Evolutionary conservation across 163 green algal genomes (phyloP).

Genomic region (Chlorella variabilis): DNA sequence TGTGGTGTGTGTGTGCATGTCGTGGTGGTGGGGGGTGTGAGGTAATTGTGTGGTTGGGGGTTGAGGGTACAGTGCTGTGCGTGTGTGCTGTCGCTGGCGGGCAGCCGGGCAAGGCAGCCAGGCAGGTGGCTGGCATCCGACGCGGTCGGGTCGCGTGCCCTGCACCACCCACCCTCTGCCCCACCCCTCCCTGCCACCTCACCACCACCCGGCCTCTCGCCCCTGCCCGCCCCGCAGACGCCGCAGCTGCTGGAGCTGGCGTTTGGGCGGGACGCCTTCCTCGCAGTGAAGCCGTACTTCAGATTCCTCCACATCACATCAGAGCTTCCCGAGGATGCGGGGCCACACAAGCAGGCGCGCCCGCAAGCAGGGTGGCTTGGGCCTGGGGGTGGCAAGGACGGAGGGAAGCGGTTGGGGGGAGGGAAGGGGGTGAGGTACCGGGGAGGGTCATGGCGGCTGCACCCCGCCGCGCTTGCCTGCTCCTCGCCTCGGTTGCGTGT

Average conservation of each 20-base stretch:
- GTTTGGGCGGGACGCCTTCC: slow-evolving; percentile 25
- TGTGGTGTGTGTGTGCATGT: not conserved
- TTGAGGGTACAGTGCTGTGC: slow-evolving; percentile 58
- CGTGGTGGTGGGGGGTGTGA: too few species aligned
- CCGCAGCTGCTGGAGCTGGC: slow-evolving; percentile 22
- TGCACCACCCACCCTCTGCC: not conserved
- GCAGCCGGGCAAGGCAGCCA: too few species aligned
- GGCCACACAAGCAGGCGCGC: slow-evolving; percentile 4
- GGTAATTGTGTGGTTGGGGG: not conserved
- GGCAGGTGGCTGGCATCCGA: too few species aligned
- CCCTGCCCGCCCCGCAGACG: slow-evolving; percentile 29
- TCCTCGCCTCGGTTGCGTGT: too few species aligned
- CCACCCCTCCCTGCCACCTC: too few species aligned
- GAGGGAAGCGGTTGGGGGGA: not conserved
- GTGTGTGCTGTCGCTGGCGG: too few species aligned
- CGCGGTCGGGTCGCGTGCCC: too few species aligned
- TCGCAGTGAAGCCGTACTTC: slow-evolving; percentile 48
- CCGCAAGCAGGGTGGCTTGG: not conserved
- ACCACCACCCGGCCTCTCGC: too few species aligned
- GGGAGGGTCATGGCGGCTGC: not conserved
- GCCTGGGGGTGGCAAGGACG: not conserved
- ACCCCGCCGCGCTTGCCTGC: not conserved
- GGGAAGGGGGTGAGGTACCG: too few species aligned
- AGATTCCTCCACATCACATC: slow-evolving; percentile 68
- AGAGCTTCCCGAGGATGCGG: not conserved